Percentiles rank a stretch among this genome's conserved stretches.
Evolutionary conservation across 2,329 filamentous ascomycete species (phyloP).

Genomic region (Monascus ruber): DNA sequence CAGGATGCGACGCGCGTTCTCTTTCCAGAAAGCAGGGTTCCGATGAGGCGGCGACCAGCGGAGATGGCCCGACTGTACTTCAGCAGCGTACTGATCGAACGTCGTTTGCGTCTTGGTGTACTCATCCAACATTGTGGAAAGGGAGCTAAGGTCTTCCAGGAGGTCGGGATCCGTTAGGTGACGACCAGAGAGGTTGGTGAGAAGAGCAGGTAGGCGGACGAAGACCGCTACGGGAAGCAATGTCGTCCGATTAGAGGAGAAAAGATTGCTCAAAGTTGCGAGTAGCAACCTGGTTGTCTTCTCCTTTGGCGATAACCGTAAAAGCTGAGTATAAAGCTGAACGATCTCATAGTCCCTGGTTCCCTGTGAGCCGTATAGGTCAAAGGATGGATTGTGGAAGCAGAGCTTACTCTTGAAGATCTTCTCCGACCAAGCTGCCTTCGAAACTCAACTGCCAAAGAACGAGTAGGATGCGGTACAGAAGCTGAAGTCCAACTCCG

Average conservation of each 20-base stretch:
- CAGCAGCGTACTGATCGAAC: constrained; percentile 61
- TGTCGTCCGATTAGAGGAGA: constrained; percentile 57
- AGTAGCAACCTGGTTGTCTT: constrained; percentile 90
- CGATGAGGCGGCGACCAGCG: constrained; percentile 89
- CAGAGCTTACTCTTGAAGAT: constrained; percentile 50
- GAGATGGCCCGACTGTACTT: constrained; percentile 75
- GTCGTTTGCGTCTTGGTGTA: constrained; percentile 62
- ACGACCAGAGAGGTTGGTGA: constrained; percentile 45
- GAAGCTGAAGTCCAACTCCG: constrained; percentile 78
- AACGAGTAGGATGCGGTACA: constrained; percentile 88
- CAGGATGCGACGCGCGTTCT: constrained; percentile 78
- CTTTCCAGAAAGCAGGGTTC: constrained; percentile 77
- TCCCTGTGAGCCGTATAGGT: constrained; percentile 7
- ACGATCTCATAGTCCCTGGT: constrained; percentile 82
- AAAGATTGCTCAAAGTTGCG: constrained; percentile 79
- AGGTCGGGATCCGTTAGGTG: constrained; percentile 40
- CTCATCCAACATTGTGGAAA: constrained; percentile 65
- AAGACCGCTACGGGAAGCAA: constrained; percentile 76
- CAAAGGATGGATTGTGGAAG: background rate
- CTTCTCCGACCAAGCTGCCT: constrained; percentile 55
- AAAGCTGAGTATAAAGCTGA: constrained; percentile 79
- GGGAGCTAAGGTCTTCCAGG: constrained; percentile 36
- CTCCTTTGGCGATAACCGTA: constrained; percentile 89
- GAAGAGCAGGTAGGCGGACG: constrained; percentile 60
- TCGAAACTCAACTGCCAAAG: constrained; percentile 97